Percentiles rank a stretch among this genome's conserved stretches.
Evolutionary conservation across 148 eudicot species (phyloP).

Genomic region (Amaranthus cruentus): DNA sequence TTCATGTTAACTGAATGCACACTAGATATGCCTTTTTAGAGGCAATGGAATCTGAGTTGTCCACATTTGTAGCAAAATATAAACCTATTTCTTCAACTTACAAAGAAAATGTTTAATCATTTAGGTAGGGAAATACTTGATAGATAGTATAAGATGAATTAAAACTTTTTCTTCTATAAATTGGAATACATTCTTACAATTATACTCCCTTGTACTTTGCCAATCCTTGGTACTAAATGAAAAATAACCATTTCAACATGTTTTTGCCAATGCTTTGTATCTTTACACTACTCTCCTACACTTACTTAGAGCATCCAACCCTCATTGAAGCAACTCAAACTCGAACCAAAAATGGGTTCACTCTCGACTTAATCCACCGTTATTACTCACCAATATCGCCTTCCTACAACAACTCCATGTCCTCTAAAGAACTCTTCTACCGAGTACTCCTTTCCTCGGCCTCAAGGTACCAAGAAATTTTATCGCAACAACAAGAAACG

Average conservation of each 20-base stretch:
- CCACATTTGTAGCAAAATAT: constrained; percentile 16
- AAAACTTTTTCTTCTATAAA: neutral
- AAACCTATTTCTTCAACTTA: neutral
- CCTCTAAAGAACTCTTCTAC: constrained; percentile 7
- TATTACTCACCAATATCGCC: constrained; percentile 22
- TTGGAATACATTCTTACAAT: neutral
- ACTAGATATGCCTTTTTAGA: neutral
- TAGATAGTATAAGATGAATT: neutral
- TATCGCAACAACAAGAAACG: neutral
- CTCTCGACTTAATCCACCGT: constrained; percentile 18
- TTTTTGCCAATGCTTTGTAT: constrained; percentile 14
- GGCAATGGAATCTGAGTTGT: constrained; percentile 5
- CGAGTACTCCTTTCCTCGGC: constrained; percentile 1
- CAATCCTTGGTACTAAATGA: neutral
- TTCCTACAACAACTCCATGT: constrained; percentile 20
- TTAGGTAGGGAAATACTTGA: neutral
- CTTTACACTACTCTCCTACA: constrained; percentile 15
- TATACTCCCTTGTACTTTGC: neutral
- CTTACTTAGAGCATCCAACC: neutral
- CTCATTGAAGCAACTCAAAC: constrained; percentile 16
- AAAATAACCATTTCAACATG: constrained; percentile 11
- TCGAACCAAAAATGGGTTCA: constrained; percentile 2
- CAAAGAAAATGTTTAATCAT: neutral
- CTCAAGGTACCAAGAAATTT: constrained; percentile 7
- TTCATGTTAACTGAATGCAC: constrained; percentile 14